Conservation (phyloP, 441 rosid species). For the Erodium moschatum region DNA sequence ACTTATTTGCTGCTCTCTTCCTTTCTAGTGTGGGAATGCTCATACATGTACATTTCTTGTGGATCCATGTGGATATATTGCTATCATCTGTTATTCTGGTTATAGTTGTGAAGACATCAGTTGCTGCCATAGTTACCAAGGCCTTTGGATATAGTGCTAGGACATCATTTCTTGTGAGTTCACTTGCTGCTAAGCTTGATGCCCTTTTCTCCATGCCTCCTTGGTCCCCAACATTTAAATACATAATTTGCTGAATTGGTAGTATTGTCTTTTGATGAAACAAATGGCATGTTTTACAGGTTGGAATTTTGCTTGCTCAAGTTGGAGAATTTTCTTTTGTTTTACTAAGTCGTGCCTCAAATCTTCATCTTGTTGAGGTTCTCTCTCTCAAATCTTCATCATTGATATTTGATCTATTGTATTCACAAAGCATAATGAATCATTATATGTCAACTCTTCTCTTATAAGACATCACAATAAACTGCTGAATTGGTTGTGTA, state of each 20-base stretch:
- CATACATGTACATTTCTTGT: slow-evolving; percentile 83
- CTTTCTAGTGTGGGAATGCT: slow-evolving; percentile 82
- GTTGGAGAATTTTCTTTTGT: slow-evolving; percentile 97
- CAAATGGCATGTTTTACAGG: slow-evolving; percentile 36
- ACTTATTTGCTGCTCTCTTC: slow-evolving; percentile 41
- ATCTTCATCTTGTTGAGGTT: slow-evolving; percentile 88
- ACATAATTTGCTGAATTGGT: neutral
- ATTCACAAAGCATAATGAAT: too few species aligned
- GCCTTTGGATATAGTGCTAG: slow-evolving; percentile 72
- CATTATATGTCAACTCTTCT: neutral
- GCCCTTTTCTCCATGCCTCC: neutral
- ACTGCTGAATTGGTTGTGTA: neutral
- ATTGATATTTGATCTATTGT: too few species aligned
- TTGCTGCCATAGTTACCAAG: slow-evolving; percentile 56
- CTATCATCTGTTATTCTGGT: slow-evolving; percentile 90
- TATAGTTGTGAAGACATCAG: slow-evolving; percentile 75
- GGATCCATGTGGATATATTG: slow-evolving; percentile 96
- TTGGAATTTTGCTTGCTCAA: slow-evolving; percentile 88
- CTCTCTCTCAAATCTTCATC: neutral
- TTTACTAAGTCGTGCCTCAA: slow-evolving; percentile 87
- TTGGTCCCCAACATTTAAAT: slow-evolving; percentile 2
- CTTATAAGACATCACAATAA: neutral
- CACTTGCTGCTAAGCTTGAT: slow-evolving; percentile 13
- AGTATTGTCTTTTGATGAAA: neutral
- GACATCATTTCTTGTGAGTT: slow-evolving; percentile 83